Conservation (phyloP, 2,329 filamentous ascomycete genomes). For the Thielaviopsis musarum region DNA sequence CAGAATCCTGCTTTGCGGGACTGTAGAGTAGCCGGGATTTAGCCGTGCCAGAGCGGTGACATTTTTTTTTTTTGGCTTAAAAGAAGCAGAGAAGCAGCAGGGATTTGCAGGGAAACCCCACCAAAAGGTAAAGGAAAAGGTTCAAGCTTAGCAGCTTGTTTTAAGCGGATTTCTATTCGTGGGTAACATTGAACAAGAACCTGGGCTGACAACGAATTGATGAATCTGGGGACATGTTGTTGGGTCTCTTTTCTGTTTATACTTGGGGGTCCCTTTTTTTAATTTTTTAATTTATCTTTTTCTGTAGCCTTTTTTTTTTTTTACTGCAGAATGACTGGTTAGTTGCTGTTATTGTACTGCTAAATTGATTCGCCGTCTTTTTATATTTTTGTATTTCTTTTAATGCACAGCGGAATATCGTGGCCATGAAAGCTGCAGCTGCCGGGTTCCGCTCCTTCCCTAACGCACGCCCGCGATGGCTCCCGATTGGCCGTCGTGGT, state of each 20-base stretch:
- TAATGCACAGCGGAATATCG: neutral
- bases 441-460: neutral
- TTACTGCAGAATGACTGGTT: no score
- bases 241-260: no score
- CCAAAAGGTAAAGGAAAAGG: neutral
- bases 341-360: no score
- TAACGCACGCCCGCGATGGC: neutral
- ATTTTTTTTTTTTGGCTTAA: neutral
- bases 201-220: no score
- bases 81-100: neutral
- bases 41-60: conserved; percentile 5
- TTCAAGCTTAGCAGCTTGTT: no score
- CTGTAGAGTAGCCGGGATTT: conserved; percentile 1
- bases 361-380: no score
- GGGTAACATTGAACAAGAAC: no score
- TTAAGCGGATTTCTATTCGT: no score
- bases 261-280: no score
- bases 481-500: neutral
- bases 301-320: no score
- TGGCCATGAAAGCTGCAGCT: neutral
- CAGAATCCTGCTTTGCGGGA: conserved; percentile 7
- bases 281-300: no score
- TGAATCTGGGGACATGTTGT: no score
- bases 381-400: neutral
- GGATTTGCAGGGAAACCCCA: neutral